phyloP scores from a whole-genome alignment of 345 rosid genomes.

The Litchi chinensis region DNA sequence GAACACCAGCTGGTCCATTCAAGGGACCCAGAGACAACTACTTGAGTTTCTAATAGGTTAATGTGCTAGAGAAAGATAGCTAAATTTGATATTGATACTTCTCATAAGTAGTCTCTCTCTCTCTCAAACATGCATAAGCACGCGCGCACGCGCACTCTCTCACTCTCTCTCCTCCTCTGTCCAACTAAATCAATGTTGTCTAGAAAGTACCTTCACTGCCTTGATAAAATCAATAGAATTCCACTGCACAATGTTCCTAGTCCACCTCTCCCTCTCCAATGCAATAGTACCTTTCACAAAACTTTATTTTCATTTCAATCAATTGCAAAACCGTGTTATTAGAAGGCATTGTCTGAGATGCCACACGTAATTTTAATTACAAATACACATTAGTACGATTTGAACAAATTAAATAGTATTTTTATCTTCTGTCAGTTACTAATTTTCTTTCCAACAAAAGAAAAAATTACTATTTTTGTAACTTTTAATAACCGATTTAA shows the following conservation, averaged over 20 bases:
- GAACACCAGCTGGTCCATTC: no score
- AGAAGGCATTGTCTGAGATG: neutral
- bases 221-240: neutral
- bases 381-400: no score
- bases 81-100: no score
- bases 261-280: neutral
- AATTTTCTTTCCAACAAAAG: no score
- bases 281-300: neutral
- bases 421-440: no score
- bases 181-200: neutral
- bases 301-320: neutral
- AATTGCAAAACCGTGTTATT: neutral
- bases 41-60: no score
- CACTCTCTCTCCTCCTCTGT: neutral
- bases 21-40: no score
- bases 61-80: no score
- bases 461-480: neutral
- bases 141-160: neutral
- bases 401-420: neutral
- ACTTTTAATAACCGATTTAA: neutral
- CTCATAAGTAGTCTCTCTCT: no score
- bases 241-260: neutral
- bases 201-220: neutral
- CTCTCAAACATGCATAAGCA: no score
- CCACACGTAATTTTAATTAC: neutral